Conservation (phyloP, 2,329 filamentous ascomycete genomes). For the Xylariaceae sp. region DNA sequence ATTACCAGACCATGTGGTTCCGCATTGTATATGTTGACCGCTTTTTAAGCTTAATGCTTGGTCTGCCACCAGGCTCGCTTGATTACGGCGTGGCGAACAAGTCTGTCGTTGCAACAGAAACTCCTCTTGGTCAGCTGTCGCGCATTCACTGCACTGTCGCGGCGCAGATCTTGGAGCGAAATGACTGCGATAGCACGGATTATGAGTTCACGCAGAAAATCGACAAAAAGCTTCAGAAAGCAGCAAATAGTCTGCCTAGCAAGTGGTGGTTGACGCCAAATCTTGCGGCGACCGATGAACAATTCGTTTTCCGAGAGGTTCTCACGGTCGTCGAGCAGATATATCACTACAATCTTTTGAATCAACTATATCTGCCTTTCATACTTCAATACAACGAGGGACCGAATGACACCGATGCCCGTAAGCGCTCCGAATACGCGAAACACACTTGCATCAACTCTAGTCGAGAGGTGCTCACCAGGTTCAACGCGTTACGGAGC, state of each 20-base stretch:
- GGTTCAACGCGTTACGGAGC: conserved; percentile 28
- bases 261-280: conserved; percentile 35
- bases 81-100: background rate
- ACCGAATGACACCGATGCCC: background rate
- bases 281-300: conserved; percentile 5
- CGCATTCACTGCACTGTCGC: conserved; percentile 11
- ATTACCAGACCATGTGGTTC: background rate
- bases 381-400: conserved; percentile 28
- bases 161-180: conserved; percentile 34
- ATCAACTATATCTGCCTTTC: conserved; percentile 41
- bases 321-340: conserved; percentile 36
- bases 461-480: conserved; percentile 33
- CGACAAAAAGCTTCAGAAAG: conserved; percentile 31
- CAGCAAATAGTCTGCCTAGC: conserved; percentile 29
- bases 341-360: conserved; percentile 37
- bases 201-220: conserved; percentile 29
- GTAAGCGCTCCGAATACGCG: conserved; percentile 25
- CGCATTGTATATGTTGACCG: conserved; percentile 5
- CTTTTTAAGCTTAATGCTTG: conserved; percentile 1
- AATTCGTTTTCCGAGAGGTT: conserved; percentile 25
- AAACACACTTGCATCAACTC: conserved; percentile 34
- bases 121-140: background rate
- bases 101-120: background rate
- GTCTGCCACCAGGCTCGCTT: background rate
- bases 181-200: conserved; percentile 26